Evolutionary conservation across 1,139 yeast species (phyloP).

Genomic region (Geotrichum carabidarum): DNA sequence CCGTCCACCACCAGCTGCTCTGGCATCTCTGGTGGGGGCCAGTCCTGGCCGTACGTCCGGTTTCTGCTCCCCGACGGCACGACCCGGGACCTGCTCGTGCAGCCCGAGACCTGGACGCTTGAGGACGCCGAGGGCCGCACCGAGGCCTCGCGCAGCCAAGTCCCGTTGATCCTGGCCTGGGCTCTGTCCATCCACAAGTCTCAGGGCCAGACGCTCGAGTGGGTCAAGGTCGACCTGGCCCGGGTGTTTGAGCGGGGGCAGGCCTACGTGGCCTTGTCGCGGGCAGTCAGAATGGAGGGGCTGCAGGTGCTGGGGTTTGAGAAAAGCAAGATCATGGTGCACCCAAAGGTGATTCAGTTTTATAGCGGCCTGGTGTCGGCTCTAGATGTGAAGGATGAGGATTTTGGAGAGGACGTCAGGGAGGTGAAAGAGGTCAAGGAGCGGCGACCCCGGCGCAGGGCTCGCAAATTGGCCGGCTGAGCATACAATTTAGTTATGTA

Average conservation of each 20-base stretch:
- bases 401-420: neutral
- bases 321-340: slow-evolving; percentile 53
- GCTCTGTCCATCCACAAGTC: slow-evolving; percentile 92
- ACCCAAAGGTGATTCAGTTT: slow-evolving; percentile 57
- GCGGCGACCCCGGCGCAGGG: neutral
- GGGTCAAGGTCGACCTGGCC: slow-evolving; percentile 73
- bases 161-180: slow-evolving; percentile 91
- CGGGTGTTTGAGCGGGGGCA: slow-evolving; percentile 87
- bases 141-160: slow-evolving; percentile 51
- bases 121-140: slow-evolving; percentile 55
- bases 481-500: neutral
- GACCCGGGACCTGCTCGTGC: slow-evolving; percentile 65
- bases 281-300: slow-evolving; percentile 78
- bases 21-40: slow-evolving; percentile 12
- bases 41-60: slow-evolving; percentile 63
- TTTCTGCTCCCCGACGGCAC: slow-evolving; percentile 67
- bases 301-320: slow-evolving; percentile 71
- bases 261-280: slow-evolving; percentile 85
- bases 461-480: slow-evolving; percentile 7
- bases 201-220: slow-evolving; percentile 88
- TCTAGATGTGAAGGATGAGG: slow-evolving; percentile 10
- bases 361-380: slow-evolving; percentile 36
- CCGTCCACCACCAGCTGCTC: slow-evolving; percentile 11
- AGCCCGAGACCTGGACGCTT: slow-evolving; percentile 68
- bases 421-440: neutral